Conservation (phyloP, 176 grass and related monocot species). For the Bolboschoenus planiculmis region DNA sequence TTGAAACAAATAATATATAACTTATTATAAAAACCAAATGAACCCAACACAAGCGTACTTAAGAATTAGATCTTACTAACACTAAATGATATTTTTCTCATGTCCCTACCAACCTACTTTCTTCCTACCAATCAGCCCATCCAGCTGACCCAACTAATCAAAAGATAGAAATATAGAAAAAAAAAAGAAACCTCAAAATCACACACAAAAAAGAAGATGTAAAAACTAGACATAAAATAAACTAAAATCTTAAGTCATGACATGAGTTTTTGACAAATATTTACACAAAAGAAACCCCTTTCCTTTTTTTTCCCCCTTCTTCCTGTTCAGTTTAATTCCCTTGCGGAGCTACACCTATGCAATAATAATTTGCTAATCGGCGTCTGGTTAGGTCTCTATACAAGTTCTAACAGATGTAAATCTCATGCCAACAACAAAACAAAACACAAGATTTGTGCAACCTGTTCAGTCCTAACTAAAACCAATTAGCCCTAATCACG, state of each 20-base stretch:
- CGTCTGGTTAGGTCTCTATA: constrained; percentile 14
- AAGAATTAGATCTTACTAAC: constrained; percentile 5
- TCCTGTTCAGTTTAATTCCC: constrained; percentile 13
- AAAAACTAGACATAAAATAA: not conserved
- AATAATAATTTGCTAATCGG: constrained; percentile 4
- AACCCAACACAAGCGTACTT: not conserved
- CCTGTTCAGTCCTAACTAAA: constrained; percentile 17
- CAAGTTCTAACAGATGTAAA: constrained; percentile 6
- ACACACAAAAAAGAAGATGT: too few relatives aligned
- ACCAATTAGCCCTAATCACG: constrained; percentile 12
- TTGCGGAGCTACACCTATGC: constrained; percentile 1
- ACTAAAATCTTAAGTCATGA: not conserved
- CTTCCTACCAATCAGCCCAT: constrained; percentile 25
- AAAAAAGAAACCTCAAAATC: not conserved
- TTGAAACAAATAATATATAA: constrained; percentile 1
- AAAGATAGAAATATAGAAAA: not conserved
- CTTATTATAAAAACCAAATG: not conserved
- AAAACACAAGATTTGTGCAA: not conserved
- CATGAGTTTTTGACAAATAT: constrained; percentile 1
- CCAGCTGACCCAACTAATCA: constrained; percentile 18
- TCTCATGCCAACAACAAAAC: not conserved
- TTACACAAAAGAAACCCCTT: constrained; percentile 1
- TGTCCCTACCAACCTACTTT: constrained; percentile 19
- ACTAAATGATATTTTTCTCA: constrained; percentile 13
- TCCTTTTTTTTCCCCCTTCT: not conserved